Conservation (phyloP, 176 grass and related monocot genomes). For the Miscanthus lutarioriparius region DNA sequence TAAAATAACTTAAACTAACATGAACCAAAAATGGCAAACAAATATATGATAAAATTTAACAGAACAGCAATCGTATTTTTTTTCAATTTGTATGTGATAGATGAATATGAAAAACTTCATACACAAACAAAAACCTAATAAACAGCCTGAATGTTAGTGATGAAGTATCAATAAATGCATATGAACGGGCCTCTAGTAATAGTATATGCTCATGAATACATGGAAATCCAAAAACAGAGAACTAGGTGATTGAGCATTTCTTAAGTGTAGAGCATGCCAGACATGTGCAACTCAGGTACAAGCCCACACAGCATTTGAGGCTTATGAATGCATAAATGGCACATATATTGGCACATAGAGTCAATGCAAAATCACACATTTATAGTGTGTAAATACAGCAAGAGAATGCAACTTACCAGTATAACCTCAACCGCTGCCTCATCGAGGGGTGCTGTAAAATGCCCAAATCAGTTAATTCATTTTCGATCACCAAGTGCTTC, state of each 20-base stretch:
- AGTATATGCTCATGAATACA: background rate
- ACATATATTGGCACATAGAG: too few relatives aligned
- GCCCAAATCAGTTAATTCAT: constrained; percentile 83
- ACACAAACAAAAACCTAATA: constrained; percentile 4
- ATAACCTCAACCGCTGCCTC: too few relatives aligned
- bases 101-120: background rate
- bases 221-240: background rate
- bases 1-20: too few relatives aligned
- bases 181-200: background rate
- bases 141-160: background rate
- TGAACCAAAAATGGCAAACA: background rate
- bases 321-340: constrained; percentile 30
- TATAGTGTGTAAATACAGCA: constrained; percentile 5
- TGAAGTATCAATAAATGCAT: background rate
- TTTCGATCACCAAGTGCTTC: constrained; percentile 92
- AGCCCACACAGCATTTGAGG: too few relatives aligned
- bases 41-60: constrained; percentile 9
- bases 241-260: too few relatives aligned
- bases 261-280: background rate
- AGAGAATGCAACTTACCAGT: constrained; percentile 52
- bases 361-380: constrained; percentile 17
- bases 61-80: background rate
- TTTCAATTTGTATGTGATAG: background rate
- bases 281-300: too few relatives aligned
- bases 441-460: constrained; percentile 92